phyloP scores from a whole-genome alignment of 192 early-diverging fungal species.

The Backusella parvicylindrica region DNA sequence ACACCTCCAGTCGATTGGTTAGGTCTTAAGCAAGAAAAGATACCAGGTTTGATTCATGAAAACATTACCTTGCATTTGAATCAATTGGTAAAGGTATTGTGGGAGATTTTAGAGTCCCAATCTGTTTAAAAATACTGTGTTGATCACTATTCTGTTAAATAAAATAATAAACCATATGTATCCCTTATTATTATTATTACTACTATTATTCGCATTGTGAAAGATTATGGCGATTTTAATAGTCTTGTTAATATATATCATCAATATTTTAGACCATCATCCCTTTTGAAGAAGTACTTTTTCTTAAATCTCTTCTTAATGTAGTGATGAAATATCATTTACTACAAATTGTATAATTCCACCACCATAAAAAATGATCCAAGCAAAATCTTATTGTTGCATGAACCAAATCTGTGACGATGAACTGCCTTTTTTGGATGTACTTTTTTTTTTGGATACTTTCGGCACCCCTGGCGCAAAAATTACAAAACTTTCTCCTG shows the following conservation, averaged over 20 bases:
- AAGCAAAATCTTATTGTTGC: not conserved
- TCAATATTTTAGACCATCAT: no score
- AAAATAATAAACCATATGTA: no score
- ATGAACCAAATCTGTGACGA: not conserved
- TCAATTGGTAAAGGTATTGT: slow-evolving; percentile 27
- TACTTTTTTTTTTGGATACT: not conserved
- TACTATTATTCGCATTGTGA: no score
- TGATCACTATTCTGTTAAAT: not conserved
- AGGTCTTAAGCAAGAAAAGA: slow-evolving; percentile 38
- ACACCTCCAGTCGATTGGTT: slow-evolving; percentile 52
- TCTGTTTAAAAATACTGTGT: not conserved
- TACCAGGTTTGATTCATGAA: slow-evolving; percentile 46
- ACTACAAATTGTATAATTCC: no score
- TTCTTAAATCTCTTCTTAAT: no score
- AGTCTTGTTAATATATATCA: no score
- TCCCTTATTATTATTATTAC: no score
- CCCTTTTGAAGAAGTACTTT: no score
- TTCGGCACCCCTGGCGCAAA: not conserved
- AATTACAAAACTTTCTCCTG: slow-evolving; percentile 1
- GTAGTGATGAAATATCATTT: no score
- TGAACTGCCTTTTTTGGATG: not conserved
- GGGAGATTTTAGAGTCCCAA: slow-evolving; percentile 2
- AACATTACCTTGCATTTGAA: slow-evolving; percentile 40
- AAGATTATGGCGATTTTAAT: no score
- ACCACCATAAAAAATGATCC: not conserved